These are phyloP conservation scores for Solanum neorickii DNA, from an alignment of 257 asterid genomes.

Conservation along the genomic window DNA sequence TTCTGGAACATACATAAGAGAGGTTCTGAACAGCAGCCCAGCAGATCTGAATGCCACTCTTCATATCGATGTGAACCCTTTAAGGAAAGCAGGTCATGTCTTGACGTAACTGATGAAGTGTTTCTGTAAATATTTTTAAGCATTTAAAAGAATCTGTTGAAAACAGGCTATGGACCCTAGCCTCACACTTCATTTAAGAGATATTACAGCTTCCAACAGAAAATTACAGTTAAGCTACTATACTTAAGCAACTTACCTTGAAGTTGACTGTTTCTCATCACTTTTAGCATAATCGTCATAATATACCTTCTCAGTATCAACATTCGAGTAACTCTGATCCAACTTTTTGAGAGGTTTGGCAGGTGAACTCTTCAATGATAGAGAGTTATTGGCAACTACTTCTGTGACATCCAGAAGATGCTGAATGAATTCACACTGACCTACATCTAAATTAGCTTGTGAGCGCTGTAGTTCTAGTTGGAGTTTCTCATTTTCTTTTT, in stretches of 20 bases:
- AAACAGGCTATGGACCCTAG: not conserved
- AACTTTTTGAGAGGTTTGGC: constrained; percentile 32
- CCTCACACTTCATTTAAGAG: not conserved
- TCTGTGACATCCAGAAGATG: constrained; percentile 85
- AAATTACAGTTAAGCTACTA: not conserved
- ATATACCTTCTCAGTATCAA: constrained; percentile 11
- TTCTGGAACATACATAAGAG: constrained; percentile 53
- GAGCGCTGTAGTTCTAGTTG: constrained; percentile 73
- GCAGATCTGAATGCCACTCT: constrained; percentile 83
- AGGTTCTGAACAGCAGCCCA: constrained; percentile 91
- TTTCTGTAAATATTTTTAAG: constrained; percentile 30
- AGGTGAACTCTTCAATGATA: constrained; percentile 30
- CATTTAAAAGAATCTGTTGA: not conserved
- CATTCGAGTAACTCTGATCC: constrained; percentile 30
- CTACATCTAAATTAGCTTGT: constrained; percentile 65
- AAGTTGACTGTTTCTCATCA: constrained; percentile 38
- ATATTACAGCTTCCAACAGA: not conserved
- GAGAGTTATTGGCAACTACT: constrained; percentile 55
- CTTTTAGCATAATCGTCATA: constrained; percentile 25
- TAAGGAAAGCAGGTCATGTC: constrained; percentile 46
- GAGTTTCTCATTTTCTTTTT: constrained; percentile 71
- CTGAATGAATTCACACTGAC: constrained; percentile 85
- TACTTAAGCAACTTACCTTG: constrained; percentile 34
- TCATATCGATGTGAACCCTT: constrained; percentile 32
- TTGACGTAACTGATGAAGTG: constrained; percentile 56